Evolutionary conservation across 495 filamentous ascomycete species (phyloP), one percentile per base, ranked within the genome.

Genomic region (Aspergillus indologenus): DNA sequence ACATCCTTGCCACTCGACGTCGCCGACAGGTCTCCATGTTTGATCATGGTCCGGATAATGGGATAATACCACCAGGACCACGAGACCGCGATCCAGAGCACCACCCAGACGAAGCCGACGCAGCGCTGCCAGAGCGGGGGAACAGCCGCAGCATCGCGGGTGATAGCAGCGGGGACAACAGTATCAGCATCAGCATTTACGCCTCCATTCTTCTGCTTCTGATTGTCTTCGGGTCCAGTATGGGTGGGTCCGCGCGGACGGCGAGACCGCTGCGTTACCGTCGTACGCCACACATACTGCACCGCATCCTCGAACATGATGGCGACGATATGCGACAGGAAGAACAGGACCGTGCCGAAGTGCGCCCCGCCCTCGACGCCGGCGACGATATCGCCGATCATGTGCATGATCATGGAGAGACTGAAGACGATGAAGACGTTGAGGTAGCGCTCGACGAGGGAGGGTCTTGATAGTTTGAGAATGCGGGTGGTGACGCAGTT

Each of bases 271-370:
- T 29, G 24, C 22, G 6, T 17, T 15, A 6, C 23, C 15, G 29
- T 17, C 21, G 29, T 7, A 18, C 24, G 2, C 29, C 12, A 15
- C 24, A 59, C n/a, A 59, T 18, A 21, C 52, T 68, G 67, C 4
- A 67, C 57, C 9, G n/a, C 42, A 57, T 70, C 70, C 57, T 76
- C 71, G 1, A 64, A 17, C 23, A 66, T 53, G 8, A 68, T 58
- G 8, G 58, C 72, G 9, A 72, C 1, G 14, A 65, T 59, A 51
- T 66, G 60, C 3, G 59, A 24, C 4, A 61, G 18, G 45, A 75
- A 76, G 54, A 69, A 76, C 15, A 60, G 43, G 14, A 66, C 45
- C 12, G 45, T 53, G n/a, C 61, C 58, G 3, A 63, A 56, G 15
- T 53, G 29, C n/a, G 15, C 47, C 53, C 1, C n/a, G n/a, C 63